phyloP scores from a whole-genome alignment of 768 basidiomycete species.

The Pulveroboletus sp. region DNA sequence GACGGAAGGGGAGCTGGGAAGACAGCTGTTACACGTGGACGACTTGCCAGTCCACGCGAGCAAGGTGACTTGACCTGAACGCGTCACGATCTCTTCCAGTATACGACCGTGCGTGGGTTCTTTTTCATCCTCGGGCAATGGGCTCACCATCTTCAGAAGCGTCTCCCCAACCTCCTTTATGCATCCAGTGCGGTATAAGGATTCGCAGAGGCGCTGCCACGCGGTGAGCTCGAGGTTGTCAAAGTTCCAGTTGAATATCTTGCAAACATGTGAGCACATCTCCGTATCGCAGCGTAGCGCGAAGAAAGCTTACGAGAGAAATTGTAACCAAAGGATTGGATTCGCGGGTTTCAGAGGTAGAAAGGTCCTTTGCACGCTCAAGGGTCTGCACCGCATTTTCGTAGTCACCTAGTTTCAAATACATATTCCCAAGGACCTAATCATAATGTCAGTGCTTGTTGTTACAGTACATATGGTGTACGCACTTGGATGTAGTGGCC shows the following conservation, averaged over 20 bases:
- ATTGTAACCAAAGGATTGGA: not conserved
- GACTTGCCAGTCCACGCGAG: not conserved
- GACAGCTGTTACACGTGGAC: not conserved
- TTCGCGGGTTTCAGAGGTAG: conserved; percentile 23
- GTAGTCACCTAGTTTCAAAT: not conserved
- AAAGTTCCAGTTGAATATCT: conserved; percentile 4
- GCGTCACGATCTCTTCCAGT: not conserved
- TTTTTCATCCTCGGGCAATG: not conserved
- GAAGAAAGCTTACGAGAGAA: not conserved
- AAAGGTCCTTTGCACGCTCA: not conserved
- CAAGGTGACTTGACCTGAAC: not conserved
- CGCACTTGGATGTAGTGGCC: not conserved
- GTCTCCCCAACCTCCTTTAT: not conserved
- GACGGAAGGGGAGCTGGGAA: not conserved
- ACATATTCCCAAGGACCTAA: not conserved
- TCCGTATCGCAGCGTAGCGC: not conserved
- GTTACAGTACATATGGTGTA: not conserved
- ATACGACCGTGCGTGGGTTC: not conserved
- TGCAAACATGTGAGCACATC: not conserved
- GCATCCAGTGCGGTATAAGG: not conserved
- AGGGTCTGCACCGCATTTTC: not conserved
- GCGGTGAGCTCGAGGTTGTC: not conserved
- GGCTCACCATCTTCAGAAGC: not conserved
- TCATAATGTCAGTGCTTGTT: not conserved
- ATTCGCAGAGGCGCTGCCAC: not conserved